Conservation (phyloP, 805 yeast species). For the Nakazawaea ambrosiae region DNA sequence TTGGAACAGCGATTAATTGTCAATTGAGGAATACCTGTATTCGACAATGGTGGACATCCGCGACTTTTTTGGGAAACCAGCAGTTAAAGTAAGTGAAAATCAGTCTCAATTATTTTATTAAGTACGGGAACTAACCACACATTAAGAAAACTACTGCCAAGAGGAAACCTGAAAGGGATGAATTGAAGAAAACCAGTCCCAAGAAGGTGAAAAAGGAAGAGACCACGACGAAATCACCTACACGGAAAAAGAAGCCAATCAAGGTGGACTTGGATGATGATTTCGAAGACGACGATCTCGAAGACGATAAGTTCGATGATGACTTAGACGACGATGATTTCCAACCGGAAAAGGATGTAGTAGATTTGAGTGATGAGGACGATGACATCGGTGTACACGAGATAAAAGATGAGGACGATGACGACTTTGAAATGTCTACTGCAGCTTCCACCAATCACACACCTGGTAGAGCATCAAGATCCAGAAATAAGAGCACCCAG, state of each 20-base stretch:
- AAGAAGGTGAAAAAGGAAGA: background rate
- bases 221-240: conserved; percentile 7
- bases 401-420: conserved; percentile 3
- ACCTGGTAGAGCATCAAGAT: background rate
- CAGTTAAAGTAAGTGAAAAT: conserved; percentile 12
- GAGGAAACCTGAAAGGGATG: background rate
- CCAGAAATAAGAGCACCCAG: conserved; percentile 6
- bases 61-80: conserved; percentile 27
- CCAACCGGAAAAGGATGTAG: too few relatives aligned
- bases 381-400: too few relatives aligned
- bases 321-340: conserved; percentile 13
- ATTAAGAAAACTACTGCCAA: too few relatives aligned
- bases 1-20: too few relatives aligned
- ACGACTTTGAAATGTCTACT: conserved; percentile 1
- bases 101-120: too few relatives aligned
- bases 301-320: conserved; percentile 18
- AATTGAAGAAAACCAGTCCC: background rate
- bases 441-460: background rate
- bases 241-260: background rate
- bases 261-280: conserved; percentile 7
- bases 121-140: too few relatives aligned
- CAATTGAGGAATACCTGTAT: background rate
- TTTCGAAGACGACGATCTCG: conserved; percentile 14
- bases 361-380: too few relatives aligned
- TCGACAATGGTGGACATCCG: conserved; percentile 30